Base-by-base conservation (phyloP, 2,329 filamentous ascomycete genomes). In the Phialophora chinensis region DNA sequence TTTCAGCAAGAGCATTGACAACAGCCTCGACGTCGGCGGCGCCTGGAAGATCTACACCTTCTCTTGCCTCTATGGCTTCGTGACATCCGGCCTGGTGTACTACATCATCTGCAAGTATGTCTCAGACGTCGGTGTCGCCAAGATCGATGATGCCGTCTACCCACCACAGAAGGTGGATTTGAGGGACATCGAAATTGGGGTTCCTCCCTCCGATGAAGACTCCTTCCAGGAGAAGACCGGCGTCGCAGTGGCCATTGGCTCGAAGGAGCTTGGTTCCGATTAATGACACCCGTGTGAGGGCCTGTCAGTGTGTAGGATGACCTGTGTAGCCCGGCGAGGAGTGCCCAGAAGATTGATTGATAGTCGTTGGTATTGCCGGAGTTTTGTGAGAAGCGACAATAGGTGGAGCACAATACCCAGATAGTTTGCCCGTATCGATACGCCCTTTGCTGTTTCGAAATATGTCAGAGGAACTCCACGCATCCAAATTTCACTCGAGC, bases 31-130 rank as follows among this genome's bases (percentile, higher is more conserved):
- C 59, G 76, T 80, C 60, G 76, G 77, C 27, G 78, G 77, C 56
- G 76, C 76, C 27, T 79, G 77, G 77, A 79, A 72, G 72, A 75
- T 79, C 33, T 80, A 80, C 61, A 77, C 78, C 27, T 81, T 81
- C 64, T 77, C 77, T 2, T 81, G 78, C 77, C 71, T 79, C 10
- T 81, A 79, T 67, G 79, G 79, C 12, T 81, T 81, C 69, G 74
- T 70, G 61, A 67, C 77, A 29, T 75, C 77, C 6, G 64, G 76
- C 27, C 61, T 75, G 33, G 71, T 74, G n/a, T 78, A 80, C 68
- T 80, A 79, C 55, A 62, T 79, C 14, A 76, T 80, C 67, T 78
- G 75, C 69, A 77, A 72, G 3, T 80, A 79, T 54, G 71, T 80
- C 56, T 80, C 77, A n/a, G 74, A 75, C 27, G 71, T 75, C 7